phyloP scores from a whole-genome alignment of 495 filamentous ascomycete species.

The Aspergillus asperescens region DNA sequence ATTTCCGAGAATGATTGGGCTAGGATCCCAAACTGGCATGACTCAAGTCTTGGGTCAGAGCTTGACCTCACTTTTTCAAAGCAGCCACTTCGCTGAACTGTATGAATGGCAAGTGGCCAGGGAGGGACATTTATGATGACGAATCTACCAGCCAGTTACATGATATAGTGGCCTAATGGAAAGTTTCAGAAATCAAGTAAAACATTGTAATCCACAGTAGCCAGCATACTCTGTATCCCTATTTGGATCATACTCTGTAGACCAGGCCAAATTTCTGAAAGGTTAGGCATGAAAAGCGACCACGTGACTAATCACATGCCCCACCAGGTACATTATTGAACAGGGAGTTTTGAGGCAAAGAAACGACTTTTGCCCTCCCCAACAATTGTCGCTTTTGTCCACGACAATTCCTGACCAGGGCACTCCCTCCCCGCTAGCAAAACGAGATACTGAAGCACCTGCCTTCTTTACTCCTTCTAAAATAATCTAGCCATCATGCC shows the following conservation, averaged over 20 bases:
- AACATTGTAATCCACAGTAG: background rate
- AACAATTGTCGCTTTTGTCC: background rate
- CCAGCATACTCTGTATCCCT: background rate
- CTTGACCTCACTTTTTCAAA: constrained; percentile 9
- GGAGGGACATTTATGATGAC: constrained; percentile 24
- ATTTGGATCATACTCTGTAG: too few relatives aligned
- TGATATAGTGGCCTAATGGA: constrained; percentile 26
- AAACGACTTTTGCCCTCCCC: constrained; percentile 10
- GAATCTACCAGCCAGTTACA: constrained; percentile 23
- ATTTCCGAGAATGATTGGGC: constrained; percentile 1
- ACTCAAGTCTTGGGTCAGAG: background rate
- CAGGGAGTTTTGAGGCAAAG: constrained; percentile 3
- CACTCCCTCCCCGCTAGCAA: background rate
- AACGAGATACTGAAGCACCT: background rate
- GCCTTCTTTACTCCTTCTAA: constrained; percentile 10
- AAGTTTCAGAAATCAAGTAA: constrained; percentile 8
- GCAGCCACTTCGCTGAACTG: background rate
- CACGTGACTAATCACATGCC: constrained; percentile 20
- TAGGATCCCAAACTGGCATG: constrained; percentile 8
- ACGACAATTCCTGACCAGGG: constrained; percentile 2
- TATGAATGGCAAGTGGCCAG: background rate
- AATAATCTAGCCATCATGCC: constrained; percentile 33
- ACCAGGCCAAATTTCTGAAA: too few relatives aligned
- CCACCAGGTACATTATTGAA: constrained; percentile 17
- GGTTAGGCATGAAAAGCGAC: too few relatives aligned